Percentiles rank a stretch among this genome's conserved stretches.
These are phyloP conservation scores for Backusella mclennaniae DNA, from an alignment of 192 early-diverging fungal species.

Conservation along the genomic window DNA sequence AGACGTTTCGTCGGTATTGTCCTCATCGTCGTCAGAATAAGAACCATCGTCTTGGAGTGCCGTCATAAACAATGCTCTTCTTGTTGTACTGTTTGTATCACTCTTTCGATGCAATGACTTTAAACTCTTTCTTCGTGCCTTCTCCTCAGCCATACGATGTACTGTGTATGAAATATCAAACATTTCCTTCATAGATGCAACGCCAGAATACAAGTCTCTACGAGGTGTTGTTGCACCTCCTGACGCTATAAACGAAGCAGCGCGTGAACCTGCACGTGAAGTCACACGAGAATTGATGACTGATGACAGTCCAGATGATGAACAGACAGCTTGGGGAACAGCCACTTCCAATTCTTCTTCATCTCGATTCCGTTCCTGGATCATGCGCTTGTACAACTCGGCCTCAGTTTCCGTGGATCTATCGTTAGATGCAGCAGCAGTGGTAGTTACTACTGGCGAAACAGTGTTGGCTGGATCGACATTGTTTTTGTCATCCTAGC, in stretches of 20 bases:
- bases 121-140: conserved; percentile 15
- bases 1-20: conserved; percentile 15
- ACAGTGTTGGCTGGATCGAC: background rate
- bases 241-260: background rate
- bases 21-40: conserved; percentile 8
- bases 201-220: conserved; percentile 10
- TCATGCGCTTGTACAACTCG: conserved; percentile 13
- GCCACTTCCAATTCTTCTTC: background rate
- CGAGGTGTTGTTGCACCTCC: conserved; percentile 11
- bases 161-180: conserved; percentile 74
- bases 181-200: conserved; percentile 63
- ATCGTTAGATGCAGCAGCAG: background rate
- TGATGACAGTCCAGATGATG: background rate
- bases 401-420: background rate
- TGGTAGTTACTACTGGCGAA: background rate
- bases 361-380: conserved; percentile 15
- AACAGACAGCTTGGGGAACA: background rate
- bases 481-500: background rate
- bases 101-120: background rate
- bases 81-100: background rate
- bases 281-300: conserved; percentile 13
- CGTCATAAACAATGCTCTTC: background rate
- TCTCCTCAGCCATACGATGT: conserved; percentile 68
- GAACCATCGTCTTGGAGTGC: background rate
- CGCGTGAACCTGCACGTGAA: conserved; percentile 10